Evolutionary conservation across 257 asterid species (phyloP), one percentile per base, ranked within the genome.

Genomic region (Phtheirospermum japonicum): DNA sequence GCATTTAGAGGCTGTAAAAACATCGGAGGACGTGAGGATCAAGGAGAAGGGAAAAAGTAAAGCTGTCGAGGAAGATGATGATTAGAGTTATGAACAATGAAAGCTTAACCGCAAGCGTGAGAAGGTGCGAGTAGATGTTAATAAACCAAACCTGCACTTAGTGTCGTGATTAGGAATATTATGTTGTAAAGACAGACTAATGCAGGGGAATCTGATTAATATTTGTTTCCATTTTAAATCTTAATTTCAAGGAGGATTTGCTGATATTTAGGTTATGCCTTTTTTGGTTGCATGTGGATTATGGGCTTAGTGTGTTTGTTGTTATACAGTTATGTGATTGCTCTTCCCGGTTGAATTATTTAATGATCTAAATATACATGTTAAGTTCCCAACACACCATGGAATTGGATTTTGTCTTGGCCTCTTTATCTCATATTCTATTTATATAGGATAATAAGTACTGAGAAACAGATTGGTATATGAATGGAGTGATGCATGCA

Each of bases 1-100:
- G 82, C 85, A 80, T 62, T 70, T 77, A 82, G 95, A 84, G 66
- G 88, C 94, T 54, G 73, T 82, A 45, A 86, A 84, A 16, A 74
- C 67, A 71, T 49, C 75, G 16, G 87, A 70, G 23, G 85, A 76
- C 4, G 73, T 50, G 11, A 60, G 26, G 70, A 68, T 42, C 77
- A 70, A 67, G 71, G 77, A 68, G 30, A 75, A 75, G 68, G 73
- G 77, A 30, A 78, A 76, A 76, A 54, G 61, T 59, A 69, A 54
- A 69, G 76, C 65, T 52, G 55, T 48, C 33, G 70, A 74, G 68
- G 79, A 66, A 53, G 78, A 68, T 0, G 80, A 80, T 46, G 28
- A 23, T 1, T 23, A 23, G 28, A 23, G 28, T 23, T 23, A 23
- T 23, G 28, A 23, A 23, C 28, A 23, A 23, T 23, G 28, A 23